phyloP scores from a whole-genome alignment of 805 yeast genomes.

The Candida easanensis region DNA sequence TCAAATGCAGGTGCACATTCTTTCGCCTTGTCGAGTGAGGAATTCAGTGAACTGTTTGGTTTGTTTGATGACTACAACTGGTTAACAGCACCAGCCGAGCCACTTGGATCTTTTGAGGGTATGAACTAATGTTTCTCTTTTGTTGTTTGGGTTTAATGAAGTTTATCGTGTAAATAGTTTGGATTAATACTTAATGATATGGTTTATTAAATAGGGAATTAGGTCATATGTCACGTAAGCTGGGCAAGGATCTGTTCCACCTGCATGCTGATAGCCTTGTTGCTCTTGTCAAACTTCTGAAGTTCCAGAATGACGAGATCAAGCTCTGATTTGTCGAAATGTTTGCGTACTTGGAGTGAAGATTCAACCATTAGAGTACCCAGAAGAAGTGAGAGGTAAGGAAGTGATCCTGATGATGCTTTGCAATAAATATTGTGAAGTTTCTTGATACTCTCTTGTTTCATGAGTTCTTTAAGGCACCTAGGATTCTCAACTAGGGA shows the following conservation, averaged over 20 bases:
- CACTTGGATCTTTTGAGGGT: too few species aligned
- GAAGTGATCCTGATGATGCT: conserved; percentile 3
- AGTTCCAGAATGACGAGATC: conserved; percentile 13
- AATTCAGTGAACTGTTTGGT: conserved; percentile 4
- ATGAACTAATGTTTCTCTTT: neutral
- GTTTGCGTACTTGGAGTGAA: neutral
- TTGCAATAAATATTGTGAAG: conserved; percentile 13
- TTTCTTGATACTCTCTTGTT: neutral
- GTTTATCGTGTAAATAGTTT: too few species aligned
- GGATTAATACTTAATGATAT: too few species aligned
- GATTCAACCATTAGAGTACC: conserved; percentile 15
- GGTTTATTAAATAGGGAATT: too few species aligned
- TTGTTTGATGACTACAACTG: conserved; percentile 10
- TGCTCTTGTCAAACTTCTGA: conserved; percentile 18
- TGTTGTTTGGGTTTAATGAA: neutral
- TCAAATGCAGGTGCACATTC: neutral
- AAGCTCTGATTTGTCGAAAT: conserved; percentile 19
- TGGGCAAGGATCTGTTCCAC: conserved; percentile 14
- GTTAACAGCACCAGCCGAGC: neutral
- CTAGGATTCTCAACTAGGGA: conserved; percentile 17
- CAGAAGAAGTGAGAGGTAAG: conserved; percentile 20
- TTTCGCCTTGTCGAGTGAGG: neutral
- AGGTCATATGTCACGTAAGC: neutral
- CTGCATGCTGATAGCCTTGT: conserved; percentile 13
- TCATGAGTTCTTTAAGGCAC: conserved; percentile 1